A percentile compares a stretch with the other conserved stretches of the same genome.
Evolutionary conservation across 2,329 filamentous ascomycete genomes (phyloP).

Genomic region (Ploettnerulaceae sp.): DNA sequence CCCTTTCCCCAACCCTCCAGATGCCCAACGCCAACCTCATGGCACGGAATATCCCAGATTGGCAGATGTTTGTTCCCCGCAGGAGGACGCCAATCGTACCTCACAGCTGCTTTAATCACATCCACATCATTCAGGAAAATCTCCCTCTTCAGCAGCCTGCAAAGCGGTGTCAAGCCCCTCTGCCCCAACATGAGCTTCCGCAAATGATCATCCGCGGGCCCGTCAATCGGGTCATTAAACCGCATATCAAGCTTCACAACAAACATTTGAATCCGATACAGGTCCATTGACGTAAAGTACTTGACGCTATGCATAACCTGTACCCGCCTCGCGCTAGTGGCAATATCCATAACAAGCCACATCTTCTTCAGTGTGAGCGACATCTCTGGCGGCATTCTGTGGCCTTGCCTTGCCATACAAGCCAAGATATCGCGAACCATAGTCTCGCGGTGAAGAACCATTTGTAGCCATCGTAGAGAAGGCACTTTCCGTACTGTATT

Average conservation of each 20-base stretch:
- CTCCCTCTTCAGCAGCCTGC: slow-evolving; percentile 54
- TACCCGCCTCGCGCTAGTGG: slow-evolving; percentile 50
- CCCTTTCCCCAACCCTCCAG: slow-evolving; percentile 53
- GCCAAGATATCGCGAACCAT: slow-evolving; percentile 58
- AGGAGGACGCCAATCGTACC: slow-evolving; percentile 46
- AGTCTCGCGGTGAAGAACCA: slow-evolving; percentile 56
- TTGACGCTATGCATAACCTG: slow-evolving; percentile 47
- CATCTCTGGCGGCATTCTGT: slow-evolving; percentile 48
- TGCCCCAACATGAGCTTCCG: slow-evolving; percentile 58
- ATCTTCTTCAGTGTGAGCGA: slow-evolving; percentile 53
- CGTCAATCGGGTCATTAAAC: slow-evolving; percentile 59
- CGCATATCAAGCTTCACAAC: slow-evolving; percentile 68
- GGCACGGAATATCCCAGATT: slow-evolving; percentile 48
- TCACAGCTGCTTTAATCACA: slow-evolving; percentile 50
- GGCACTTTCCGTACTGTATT: slow-evolving; percentile 49
- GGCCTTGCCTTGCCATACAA: slow-evolving; percentile 52
- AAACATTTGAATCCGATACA: slow-evolving; percentile 60
- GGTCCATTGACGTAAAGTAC: slow-evolving; percentile 54
- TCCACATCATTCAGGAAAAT: slow-evolving; percentile 41
- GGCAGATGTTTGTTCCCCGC: slow-evolving; percentile 21
- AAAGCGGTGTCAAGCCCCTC: slow-evolving; percentile 50
- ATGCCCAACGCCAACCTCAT: slow-evolving; percentile 48
- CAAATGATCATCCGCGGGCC: slow-evolving; percentile 46
- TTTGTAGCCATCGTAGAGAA: slow-evolving; percentile 60
- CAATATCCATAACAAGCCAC: slow-evolving; percentile 68